phyloP scores from a whole-genome alignment of 148 eudicot species.

The Fagopyrum homotropicum region DNA sequence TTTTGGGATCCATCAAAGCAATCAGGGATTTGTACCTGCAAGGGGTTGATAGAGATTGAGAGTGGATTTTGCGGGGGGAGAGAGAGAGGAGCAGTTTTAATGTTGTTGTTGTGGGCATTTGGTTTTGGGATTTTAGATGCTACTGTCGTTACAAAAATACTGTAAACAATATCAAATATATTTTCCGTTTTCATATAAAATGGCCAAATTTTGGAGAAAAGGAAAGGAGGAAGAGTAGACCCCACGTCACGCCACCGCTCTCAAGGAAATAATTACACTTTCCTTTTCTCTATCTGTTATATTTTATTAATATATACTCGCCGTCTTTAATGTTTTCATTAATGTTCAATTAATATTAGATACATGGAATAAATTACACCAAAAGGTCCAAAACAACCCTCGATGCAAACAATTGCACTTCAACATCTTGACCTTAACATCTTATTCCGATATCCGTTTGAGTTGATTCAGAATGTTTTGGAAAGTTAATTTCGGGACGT shows the following conservation, averaged over 20 bases:
- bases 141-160: background rate
- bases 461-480: no score
- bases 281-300: background rate
- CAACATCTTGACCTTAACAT: no score
- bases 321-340: background rate
- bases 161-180: background rate
- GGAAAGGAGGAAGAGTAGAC: slow-evolving; percentile 20
- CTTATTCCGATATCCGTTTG: no score
- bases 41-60: slow-evolving; percentile 16
- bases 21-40: background rate
- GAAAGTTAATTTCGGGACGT: no score
- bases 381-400: no score
- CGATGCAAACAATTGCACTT: no score
- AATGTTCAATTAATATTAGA: no score
- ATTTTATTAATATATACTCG: background rate
- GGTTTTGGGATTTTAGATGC: slow-evolving; percentile 10
- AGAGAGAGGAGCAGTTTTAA: slow-evolving; percentile 25
- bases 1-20: background rate
- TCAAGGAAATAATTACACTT: background rate
- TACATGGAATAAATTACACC: no score
- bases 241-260: slow-evolving; percentile 21
- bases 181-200: background rate
- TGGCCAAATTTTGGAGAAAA: slow-evolving; percentile 16
- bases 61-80: slow-evolving; percentile 16
- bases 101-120: slow-evolving; percentile 13